phyloP scores from a whole-genome alignment of 2,329 filamentous ascomycete genomes.

The Paraphoma sp. region DNA sequence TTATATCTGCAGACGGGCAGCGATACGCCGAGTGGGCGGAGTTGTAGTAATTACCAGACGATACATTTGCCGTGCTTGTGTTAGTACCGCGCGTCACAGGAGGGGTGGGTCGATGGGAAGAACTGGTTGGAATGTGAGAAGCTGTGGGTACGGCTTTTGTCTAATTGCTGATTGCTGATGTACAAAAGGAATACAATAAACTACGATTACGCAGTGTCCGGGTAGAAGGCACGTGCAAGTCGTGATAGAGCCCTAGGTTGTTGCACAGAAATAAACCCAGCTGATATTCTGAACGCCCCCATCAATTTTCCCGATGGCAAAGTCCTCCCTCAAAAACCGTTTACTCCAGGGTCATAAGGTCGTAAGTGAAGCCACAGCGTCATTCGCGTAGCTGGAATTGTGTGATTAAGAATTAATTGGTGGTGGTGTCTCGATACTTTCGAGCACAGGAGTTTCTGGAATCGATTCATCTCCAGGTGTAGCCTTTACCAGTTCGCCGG shows the following conservation, averaged over 20 bases:
- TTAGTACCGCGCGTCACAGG: background rate
- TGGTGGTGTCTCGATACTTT: constrained; percentile 13
- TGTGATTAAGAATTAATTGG: background rate
- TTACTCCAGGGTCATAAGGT: constrained; percentile 1
- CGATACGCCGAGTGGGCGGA: constrained; percentile 56
- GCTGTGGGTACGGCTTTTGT: background rate
- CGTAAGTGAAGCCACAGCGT: background rate
- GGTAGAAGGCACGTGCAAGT: no score
- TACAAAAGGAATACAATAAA: no score
- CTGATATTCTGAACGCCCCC: no score
- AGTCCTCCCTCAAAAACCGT: background rate
- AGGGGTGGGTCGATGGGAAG: no score
- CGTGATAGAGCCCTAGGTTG: no score
- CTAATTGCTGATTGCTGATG: background rate
- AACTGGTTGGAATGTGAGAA: no score
- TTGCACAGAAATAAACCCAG: no score
- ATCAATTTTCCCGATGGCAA: background rate
- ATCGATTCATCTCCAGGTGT: constrained; percentile 8
- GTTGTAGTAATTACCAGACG: constrained; percentile 63
- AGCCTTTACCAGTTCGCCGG: constrained; percentile 5
- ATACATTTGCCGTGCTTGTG: constrained; percentile 62
- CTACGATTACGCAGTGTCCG: no score
- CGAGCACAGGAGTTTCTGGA: constrained; percentile 6
- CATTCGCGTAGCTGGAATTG: no score
- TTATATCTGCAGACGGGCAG: constrained; percentile 62